Evolutionary conservation across 208 protist genomes (phyloP), one percentile per base, ranked within the genome.

Genomic region (Sergeia podlipaevii): DNA sequence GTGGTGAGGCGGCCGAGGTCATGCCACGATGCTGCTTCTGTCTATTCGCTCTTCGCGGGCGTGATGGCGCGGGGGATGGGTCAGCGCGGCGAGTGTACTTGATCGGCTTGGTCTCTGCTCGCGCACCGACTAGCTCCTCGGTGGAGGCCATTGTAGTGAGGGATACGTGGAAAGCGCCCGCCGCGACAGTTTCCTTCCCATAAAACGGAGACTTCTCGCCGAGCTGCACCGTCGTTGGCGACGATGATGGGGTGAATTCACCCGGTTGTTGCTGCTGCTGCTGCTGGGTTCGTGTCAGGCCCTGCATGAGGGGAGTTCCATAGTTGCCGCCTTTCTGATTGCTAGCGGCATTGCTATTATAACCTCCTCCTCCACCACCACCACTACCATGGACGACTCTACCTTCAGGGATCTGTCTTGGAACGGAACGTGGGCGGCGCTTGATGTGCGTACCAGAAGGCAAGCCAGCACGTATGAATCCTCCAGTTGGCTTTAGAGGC

Each of bases 361-460:
- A n/a, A n/a, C n/a, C n/a, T n/a, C n/a, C n/a, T n/a, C n/a, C n/a
- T n/a, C n/a, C n/a, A n/a, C n/a, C n/a, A n/a, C n/a, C n/a, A n/a
- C n/a, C n/a, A n/a, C n/a, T 8, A 8, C 42, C 42, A 47, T n/a
- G 26, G 17, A n/a, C n/a, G n/a, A n/a, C n/a, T n/a, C n/a, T n/a
- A n/a, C n/a, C 34, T n/a, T 21, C 23, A 17, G 23, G 39, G 50
- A 18, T 23, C 8, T 56, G 7, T 10, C 17, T 10, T 21, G 26
- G 64, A 18, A 78, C 69, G 4, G 81, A 89, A 34, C 68, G 83
- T 8, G 79, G 83, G 0, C 80, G 74, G 18, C 88, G 75, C 18
- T 74, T 64, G 37, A 90, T 90, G 55, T 89, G 80, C n/a, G 79
- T 77, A 33, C 81, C 84, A 18, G 84, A 91, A 15, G 80, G 62